These are phyloP conservation scores for Planoprotostelium fungivorum DNA, from an alignment of 78 protist species.

Conservation along the genomic window DNA sequence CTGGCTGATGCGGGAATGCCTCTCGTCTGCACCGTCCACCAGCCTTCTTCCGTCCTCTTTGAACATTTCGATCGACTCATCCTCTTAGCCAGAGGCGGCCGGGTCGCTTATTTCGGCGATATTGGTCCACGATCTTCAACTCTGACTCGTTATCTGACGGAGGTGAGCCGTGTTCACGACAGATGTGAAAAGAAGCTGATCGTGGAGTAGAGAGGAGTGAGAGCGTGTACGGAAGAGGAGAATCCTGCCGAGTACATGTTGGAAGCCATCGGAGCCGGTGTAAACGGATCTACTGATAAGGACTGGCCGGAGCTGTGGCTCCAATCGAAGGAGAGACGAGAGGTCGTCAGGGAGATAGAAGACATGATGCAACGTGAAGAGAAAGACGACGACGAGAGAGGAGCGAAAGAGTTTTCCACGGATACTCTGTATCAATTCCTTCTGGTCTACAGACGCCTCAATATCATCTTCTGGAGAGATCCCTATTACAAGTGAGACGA, in stretches of 20 bases:
- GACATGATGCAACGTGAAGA: too few relatives aligned
- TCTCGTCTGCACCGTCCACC: too few relatives aligned
- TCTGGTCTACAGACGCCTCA: constrained; percentile 35
- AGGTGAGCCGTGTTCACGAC: constrained; percentile 35
- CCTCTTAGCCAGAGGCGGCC: constrained; percentile 54
- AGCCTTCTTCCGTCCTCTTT: too few relatives aligned
- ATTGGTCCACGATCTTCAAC: constrained; percentile 38
- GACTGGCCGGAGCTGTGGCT: constrained; percentile 10
- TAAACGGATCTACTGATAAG: background rate
- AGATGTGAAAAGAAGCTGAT: background rate
- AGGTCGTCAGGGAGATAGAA: too few relatives aligned
- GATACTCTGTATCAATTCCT: constrained; percentile 21
- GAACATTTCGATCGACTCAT: constrained; percentile 45
- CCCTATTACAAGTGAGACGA: constrained; percentile 8
- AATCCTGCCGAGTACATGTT: too few relatives aligned
- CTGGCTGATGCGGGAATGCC: too few relatives aligned
- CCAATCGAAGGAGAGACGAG: background rate
- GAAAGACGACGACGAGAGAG: too few relatives aligned
- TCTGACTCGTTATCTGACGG: constrained; percentile 23
- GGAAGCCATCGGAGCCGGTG: constrained; percentile 26
- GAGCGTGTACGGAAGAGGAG: too few relatives aligned
- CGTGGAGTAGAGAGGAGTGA: too few relatives aligned
- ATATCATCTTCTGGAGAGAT: constrained; percentile 32
- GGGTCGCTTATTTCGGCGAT: constrained; percentile 55
- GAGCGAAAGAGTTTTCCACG: too few relatives aligned